phyloP scores from a whole-genome alignment of 2,329 filamentous ascomycete genomes.

The Simplicillium aogashimaense region DNA sequence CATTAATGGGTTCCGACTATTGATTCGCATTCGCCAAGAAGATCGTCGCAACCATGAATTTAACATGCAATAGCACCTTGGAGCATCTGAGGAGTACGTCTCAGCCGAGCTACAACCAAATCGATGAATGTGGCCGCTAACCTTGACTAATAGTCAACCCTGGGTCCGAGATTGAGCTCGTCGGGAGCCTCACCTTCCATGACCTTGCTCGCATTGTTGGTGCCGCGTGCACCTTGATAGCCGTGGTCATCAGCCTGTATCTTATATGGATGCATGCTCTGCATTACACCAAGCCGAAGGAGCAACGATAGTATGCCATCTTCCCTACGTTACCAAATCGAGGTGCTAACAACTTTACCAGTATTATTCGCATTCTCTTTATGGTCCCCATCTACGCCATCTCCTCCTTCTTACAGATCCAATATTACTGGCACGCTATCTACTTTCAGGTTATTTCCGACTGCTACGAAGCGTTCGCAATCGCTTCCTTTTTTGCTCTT shows the following conservation, averaged over 20 bases:
- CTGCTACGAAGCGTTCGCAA: conserved; percentile 84
- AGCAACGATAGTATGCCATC: conserved; percentile 44
- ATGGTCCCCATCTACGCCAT: conserved; percentile 78
- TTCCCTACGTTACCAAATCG: neutral
- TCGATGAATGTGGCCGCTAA: neutral
- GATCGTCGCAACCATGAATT: conserved; percentile 16
- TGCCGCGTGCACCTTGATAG: conserved; percentile 36
- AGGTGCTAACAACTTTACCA: conserved; percentile 19
- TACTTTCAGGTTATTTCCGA: conserved; percentile 76
- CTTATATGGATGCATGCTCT: conserved; percentile 49
- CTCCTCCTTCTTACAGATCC: conserved; percentile 63
- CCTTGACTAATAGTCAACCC: conserved; percentile 22
- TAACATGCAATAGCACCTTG: conserved; percentile 32
- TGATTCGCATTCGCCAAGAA: conserved; percentile 2
- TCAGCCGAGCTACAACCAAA: neutral
- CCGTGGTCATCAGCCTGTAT: conserved; percentile 43
- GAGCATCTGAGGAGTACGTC: conserved; percentile 31
- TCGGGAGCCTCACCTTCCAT: conserved; percentile 42
- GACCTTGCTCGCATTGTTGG: conserved; percentile 41
- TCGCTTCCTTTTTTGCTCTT: conserved; percentile 76
- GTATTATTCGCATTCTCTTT: conserved; percentile 78
- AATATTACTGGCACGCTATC: conserved; percentile 66
- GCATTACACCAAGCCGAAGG: conserved; percentile 50
- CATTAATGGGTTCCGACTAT: too few species aligned
- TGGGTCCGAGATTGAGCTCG: conserved; percentile 35